Percentiles rank a stretch among this genome's conserved stretches.
Evolutionary conservation across 2,329 filamentous ascomycete species (phyloP).

Genomic region (Colletotrichum endophyticum): DNA sequence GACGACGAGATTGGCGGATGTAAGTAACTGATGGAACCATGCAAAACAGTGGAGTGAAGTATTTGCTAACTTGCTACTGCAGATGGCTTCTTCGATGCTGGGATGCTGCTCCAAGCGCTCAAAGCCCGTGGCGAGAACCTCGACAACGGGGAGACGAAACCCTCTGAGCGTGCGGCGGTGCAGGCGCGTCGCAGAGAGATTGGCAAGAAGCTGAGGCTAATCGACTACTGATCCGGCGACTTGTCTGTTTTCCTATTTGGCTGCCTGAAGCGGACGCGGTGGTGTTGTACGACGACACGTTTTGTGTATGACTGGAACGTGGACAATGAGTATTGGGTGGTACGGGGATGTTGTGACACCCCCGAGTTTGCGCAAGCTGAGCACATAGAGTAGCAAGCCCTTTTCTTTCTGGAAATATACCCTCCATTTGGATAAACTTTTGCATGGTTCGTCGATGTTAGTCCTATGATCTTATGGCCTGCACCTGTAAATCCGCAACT

Average conservation of each 20-base stretch:
- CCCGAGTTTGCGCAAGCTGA: not conserved
- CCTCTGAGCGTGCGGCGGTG: slow-evolving; percentile 64
- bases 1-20: slow-evolving; percentile 92
- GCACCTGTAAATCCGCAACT: not conserved
- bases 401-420: slow-evolving; percentile 1
- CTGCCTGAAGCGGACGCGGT: not conserved
- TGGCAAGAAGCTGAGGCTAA: slow-evolving; percentile 74
- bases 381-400: not conserved
- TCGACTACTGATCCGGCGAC: slow-evolving; percentile 60
- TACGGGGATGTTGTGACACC: not conserved
- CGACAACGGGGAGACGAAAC: slow-evolving; percentile 55
- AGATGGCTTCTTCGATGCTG: slow-evolving; percentile 98
- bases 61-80: slow-evolving; percentile 31
- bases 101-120: slow-evolving; percentile 89
- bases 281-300: not conserved
- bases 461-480: not conserved
- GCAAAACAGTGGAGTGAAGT: not conserved
- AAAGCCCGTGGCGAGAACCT: slow-evolving; percentile 69
- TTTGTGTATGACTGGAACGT: not conserved
- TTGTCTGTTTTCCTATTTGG: not conserved
- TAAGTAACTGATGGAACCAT: slow-evolving; percentile 56
- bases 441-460: not conserved
- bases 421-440: not conserved
- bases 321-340: not conserved
- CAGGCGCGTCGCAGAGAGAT: slow-evolving; percentile 68